Base-by-base conservation (phyloP, 2,329 filamentous ascomycete species). In the Trichophyton verrucosum region DNA sequence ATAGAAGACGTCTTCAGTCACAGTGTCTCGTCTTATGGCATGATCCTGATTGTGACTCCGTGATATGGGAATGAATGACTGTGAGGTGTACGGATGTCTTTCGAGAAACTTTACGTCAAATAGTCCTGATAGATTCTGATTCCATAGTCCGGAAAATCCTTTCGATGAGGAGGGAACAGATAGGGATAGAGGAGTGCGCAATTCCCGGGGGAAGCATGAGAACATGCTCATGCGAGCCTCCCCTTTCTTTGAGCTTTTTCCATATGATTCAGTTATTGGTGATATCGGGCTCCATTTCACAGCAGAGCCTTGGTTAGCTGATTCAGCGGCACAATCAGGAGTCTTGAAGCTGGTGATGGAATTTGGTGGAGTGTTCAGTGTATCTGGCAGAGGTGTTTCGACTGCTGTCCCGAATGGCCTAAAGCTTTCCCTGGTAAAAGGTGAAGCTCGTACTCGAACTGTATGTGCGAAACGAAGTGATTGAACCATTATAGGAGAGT, bases 21-120 rank as follows among this genome's bases (percentile, higher is more conserved):
- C 68, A 66, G 5, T 65, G 46, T 3, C 61, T 38, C 42, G 8
- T 27, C 38, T 30, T 33, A 17, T 36, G n/a, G 40, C 11, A 33
- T 55, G 51, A 36, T 46, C 33, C 8, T 4, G 42, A 24, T 9
- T 59, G 30, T 57, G 64, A 68, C 40, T 83, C 3, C 51, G 47
- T 15, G 61, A 82, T 58, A 96, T 77, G 0, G 94, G 94, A 49
- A 89, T 81, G 73, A 99, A 97, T 0, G 91, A 96, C 76, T 99
- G 94, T 1, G 89, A 89, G 1, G 94, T 97, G 74, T 86, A 97
- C 0, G 94, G 92, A 74, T 99, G 94, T 44, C 94, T 81, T 73
- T 99, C 94, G 33, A 97, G 82, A 61, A 96, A 82, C 20, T 76
- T 75, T 60, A 96, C 81, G 53, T 82, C 78, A 70, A 96, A 88